Conservation (phyloP, 2,329 filamentous ascomycete genomes). For the Alternaria sp. region DNA sequence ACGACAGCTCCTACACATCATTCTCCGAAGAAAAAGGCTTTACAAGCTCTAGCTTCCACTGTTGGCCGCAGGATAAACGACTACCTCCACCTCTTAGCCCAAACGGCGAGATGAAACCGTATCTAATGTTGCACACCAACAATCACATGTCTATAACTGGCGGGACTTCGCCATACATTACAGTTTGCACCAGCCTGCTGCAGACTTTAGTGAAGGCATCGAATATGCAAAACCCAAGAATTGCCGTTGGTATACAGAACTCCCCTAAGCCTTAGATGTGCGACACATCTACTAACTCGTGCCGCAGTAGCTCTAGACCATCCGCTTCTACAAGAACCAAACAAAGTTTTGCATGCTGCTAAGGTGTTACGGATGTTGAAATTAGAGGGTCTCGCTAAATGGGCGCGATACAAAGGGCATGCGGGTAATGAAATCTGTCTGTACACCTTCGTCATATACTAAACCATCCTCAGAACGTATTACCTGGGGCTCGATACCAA, state of each 20-base stretch:
- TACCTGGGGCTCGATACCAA: neutral
- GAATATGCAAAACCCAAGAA: constrained; percentile 7
- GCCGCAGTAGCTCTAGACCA: neutral
- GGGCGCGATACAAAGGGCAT: constrained; percentile 15
- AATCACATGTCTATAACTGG: constrained; percentile 15
- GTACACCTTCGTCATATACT: neutral
- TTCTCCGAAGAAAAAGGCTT: constrained; percentile 20
- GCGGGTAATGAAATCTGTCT: neutral
- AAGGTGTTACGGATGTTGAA: constrained; percentile 3
- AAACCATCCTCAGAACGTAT: neutral
- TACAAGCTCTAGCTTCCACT: constrained; percentile 4
- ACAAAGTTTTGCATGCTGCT: neutral
- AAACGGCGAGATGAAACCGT: neutral
- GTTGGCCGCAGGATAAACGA: neutral
- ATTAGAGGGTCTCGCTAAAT: neutral
- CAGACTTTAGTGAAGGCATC: constrained; percentile 16
- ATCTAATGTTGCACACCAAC: constrained; percentile 2
- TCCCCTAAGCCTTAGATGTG: too few relatives aligned
- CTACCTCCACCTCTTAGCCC: constrained; percentile 14
- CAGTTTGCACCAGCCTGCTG: constrained; percentile 14
- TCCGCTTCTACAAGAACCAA: neutral
- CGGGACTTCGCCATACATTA: constrained; percentile 14
- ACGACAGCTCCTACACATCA: constrained; percentile 1
- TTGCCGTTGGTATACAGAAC: constrained; percentile 2
- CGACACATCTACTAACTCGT: neutral